Evolutionary conservation across 108 stramenopile genomes (phyloP).

Genomic region (Nitzschia inconspicua): DNA sequence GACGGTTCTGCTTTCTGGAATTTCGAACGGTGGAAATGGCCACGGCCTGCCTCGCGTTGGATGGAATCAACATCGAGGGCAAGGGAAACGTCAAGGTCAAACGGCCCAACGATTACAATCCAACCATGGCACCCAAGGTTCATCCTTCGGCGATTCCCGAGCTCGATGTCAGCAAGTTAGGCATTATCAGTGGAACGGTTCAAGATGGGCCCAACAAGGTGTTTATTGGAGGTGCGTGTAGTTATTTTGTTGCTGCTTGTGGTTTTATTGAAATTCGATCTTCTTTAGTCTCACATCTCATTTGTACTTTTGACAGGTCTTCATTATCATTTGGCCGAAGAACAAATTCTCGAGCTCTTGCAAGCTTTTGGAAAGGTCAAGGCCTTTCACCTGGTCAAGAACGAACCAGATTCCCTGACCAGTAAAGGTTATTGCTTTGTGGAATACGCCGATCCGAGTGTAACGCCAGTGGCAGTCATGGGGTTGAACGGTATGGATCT

Average conservation of each 20-base stretch:
- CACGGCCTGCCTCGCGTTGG: constrained; percentile 87
- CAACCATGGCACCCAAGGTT: constrained; percentile 70
- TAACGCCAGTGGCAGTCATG: constrained; percentile 81
- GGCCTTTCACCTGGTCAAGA: constrained; percentile 94
- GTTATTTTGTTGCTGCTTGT: neutral
- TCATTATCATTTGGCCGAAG: constrained; percentile 91
- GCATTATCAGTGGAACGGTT: constrained; percentile 86
- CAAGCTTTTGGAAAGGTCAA: constrained; percentile 88
- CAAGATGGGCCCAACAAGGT: constrained; percentile 97
- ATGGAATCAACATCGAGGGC: constrained; percentile 84
- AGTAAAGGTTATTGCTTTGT: constrained; percentile 98
- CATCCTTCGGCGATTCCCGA: constrained; percentile 49
- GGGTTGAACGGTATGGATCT: constrained; percentile 97
- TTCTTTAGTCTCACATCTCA: neutral
- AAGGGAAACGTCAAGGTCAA: constrained; percentile 88
- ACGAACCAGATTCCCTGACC: constrained; percentile 61
- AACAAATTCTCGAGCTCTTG: constrained; percentile 92
- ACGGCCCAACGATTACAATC: constrained; percentile 97
- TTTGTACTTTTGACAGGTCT: constrained; percentile 43
- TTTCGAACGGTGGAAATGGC: constrained; percentile 93
- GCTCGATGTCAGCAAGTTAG: constrained; percentile 74
- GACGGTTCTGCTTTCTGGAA: constrained; percentile 94
- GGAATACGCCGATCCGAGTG: constrained; percentile 83
- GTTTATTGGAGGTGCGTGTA: constrained; percentile 87
- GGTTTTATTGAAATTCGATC: neutral